A percentile compares a stretch with the other conserved stretches of the same genome.
phyloP scores from a whole-genome alignment of 1,139 yeast species.

The Ogataea hybrid region DNA sequence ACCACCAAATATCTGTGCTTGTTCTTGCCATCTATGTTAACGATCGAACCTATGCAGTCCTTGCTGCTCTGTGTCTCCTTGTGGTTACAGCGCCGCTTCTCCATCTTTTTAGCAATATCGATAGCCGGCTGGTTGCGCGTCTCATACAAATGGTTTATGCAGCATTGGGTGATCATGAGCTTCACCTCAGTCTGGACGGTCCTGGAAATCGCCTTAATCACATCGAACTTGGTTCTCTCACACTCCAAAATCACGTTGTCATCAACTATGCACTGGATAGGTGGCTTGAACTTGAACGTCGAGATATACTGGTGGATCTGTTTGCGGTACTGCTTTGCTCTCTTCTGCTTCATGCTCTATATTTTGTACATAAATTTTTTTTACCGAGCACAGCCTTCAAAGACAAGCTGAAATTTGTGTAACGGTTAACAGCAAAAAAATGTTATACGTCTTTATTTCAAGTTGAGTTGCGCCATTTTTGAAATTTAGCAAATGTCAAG shows the following conservation, averaged over 20 bases:
- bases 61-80: constrained; percentile 65
- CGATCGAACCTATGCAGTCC: constrained; percentile 75
- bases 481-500: constrained; percentile 4
- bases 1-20: constrained; percentile 91
- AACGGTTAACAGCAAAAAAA: constrained; percentile 3
- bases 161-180: constrained; percentile 95
- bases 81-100: constrained; percentile 66
- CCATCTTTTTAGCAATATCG: constrained; percentile 68
- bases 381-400: constrained; percentile 5
- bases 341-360: constrained; percentile 80
- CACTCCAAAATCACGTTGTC: constrained; percentile 71
- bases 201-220: constrained; percentile 72
- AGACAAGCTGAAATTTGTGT: not conserved
- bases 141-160: constrained; percentile 80
- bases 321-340: constrained; percentile 92
- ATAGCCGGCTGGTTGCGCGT: constrained; percentile 73
- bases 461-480: not conserved
- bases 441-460: constrained; percentile 8
- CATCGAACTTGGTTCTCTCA: constrained; percentile 64
- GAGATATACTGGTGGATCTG: constrained; percentile 83
- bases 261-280: constrained; percentile 86
- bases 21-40: constrained; percentile 68
- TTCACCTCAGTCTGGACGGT: constrained; percentile 85
- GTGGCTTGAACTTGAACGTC: constrained; percentile 89
- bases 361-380: constrained; percentile 6